Evolutionary conservation across 2,329 filamentous ascomycete species (phyloP).

Genomic region (Blastomyces percursus): DNA sequence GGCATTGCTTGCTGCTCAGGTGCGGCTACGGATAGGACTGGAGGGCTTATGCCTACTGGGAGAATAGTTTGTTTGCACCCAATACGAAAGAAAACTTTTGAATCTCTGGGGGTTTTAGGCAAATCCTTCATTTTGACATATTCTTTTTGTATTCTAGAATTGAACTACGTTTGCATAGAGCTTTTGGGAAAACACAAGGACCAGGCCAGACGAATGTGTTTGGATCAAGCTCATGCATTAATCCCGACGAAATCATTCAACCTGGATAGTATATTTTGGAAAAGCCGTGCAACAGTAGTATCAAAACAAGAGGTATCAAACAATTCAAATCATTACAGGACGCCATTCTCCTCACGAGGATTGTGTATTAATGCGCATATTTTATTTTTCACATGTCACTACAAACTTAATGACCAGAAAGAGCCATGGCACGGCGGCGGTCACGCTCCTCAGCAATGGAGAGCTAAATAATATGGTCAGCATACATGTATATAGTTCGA

Average conservation of each 20-base stretch:
- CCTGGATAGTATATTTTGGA: slow-evolving; percentile 1
- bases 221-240: neutral
- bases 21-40: neutral
- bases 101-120: neutral
- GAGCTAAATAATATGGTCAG: slow-evolving; percentile 46
- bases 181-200: neutral
- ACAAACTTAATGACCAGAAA: slow-evolving; percentile 41
- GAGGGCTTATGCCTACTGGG: neutral
- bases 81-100: neutral
- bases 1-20: neutral
- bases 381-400: slow-evolving; percentile 9
- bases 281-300: neutral
- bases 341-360: slow-evolving; percentile 25
- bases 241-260: neutral
- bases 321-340: slow-evolving; percentile 17
- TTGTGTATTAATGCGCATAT: slow-evolving; percentile 18
- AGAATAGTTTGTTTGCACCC: neutral
- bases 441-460: slow-evolving; percentile 98
- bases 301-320: slow-evolving; percentile 3
- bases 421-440: slow-evolving; percentile 68
- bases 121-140: neutral
- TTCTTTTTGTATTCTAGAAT: neutral
- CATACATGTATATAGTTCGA: neutral
- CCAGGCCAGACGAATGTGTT: neutral
- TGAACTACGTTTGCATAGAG: slow-evolving; percentile 1